Conservation (phyloP, 179 eudicot genomes). For the Dionaea muscipula region DNA sequence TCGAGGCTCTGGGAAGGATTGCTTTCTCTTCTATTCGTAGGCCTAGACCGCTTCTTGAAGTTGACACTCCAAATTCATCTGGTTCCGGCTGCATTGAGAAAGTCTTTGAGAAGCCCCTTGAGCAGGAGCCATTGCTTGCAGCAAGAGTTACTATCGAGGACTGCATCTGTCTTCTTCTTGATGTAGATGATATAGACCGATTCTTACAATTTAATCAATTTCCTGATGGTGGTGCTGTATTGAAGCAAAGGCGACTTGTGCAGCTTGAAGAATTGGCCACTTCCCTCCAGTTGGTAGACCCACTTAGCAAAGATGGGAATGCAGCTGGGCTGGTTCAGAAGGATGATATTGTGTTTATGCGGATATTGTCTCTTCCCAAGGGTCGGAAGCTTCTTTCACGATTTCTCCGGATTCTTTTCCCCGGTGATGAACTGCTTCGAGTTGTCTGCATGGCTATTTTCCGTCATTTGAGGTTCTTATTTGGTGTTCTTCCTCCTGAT, state of each 20-base stretch:
- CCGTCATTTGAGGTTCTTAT: conserved; percentile 59
- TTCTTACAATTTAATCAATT: conserved; percentile 45
- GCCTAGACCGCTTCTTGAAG: conserved; percentile 58
- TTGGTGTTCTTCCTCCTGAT: conserved; percentile 51
- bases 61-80: conserved; percentile 41
- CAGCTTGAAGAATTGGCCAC: conserved; percentile 58
- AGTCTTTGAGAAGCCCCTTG: conserved; percentile 43
- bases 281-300: conserved; percentile 68
- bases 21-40: conserved; percentile 59
- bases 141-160: conserved; percentile 69
- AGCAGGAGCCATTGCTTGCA: conserved; percentile 72
- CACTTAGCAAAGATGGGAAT: conserved; percentile 45
- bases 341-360: conserved; percentile 53
- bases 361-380: conserved; percentile 50
- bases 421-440: conserved; percentile 51
- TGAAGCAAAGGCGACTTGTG: conserved; percentile 42
- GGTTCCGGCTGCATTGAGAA: conserved; percentile 28
- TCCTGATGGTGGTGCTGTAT: conserved; percentile 54
- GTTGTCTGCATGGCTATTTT: conserved; percentile 71
- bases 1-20: conserved; percentile 49
- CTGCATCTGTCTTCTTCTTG: conserved; percentile 45
- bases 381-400: conserved; percentile 50
- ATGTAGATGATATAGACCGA: conserved; percentile 68
- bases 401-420: conserved; percentile 38
- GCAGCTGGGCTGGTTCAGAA: conserved; percentile 32